These are phyloP conservation scores for Dioscorea alata DNA, from an alignment of 106 monocot genomes.

Conservation along the genomic window DNA sequence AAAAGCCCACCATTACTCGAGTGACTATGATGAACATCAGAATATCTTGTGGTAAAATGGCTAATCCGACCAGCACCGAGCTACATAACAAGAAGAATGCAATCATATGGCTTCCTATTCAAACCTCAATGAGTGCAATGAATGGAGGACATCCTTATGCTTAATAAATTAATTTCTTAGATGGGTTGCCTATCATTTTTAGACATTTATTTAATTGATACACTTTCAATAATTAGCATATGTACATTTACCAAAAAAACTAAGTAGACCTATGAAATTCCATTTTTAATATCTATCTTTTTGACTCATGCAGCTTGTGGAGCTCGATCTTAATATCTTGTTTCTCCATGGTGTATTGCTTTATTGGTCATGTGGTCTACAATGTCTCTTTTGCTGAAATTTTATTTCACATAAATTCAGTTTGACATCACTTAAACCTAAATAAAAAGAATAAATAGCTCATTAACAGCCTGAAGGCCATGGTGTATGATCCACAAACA, in stretches of 20 bases:
- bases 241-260: too few relatives aligned
- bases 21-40: background rate
- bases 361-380: background rate
- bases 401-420: too few relatives aligned
- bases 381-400: background rate
- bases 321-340: conserved; percentile 62
- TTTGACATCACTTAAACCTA: too few relatives aligned
- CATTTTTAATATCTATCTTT: background rate
- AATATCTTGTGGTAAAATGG: background rate
- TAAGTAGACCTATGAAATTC: too few relatives aligned
- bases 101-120: background rate
- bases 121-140: background rate
- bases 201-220: too few relatives aligned
- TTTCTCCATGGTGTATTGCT: background rate
- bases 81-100: background rate
- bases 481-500: too few relatives aligned
- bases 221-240: too few relatives aligned
- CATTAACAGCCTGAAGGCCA: too few relatives aligned
- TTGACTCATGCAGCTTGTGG: conserved; percentile 70
- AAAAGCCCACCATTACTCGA: background rate
- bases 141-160: too few relatives aligned
- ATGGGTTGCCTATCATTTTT: too few relatives aligned
- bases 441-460: too few relatives aligned
- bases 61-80: background rate
- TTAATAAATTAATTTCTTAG: too few relatives aligned